Evolutionary conservation across 331 rosid species (phyloP).

Genomic region (Acacia concinna): DNA sequence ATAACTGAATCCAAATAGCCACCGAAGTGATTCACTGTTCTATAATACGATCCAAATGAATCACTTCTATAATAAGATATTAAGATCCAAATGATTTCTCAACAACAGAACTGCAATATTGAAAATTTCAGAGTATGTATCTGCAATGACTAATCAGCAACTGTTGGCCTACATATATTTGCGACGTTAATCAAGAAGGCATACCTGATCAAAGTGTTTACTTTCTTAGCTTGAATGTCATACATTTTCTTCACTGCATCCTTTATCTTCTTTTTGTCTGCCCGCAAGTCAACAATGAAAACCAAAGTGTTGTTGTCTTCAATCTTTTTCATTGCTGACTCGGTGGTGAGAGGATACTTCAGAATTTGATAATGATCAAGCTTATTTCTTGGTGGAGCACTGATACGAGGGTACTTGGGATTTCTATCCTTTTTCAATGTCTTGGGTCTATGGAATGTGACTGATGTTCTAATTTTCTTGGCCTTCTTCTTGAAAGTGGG

Average conservation of each 20-base stretch:
- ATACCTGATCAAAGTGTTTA: constrained; percentile 81
- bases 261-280: constrained; percentile 89
- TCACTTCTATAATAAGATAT: too few relatives aligned
- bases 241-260: constrained; percentile 87
- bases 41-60: neutral
- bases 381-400: constrained; percentile 80
- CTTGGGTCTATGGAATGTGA: constrained; percentile 80
- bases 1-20: neutral
- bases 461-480: constrained; percentile 71
- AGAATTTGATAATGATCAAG: constrained; percentile 80
- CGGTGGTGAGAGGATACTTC: constrained; percentile 77
- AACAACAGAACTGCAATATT: neutral
- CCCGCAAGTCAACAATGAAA: constrained; percentile 80
- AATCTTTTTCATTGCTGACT: constrained; percentile 81
- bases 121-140: neutral
- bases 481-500: constrained; percentile 60
- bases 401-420: constrained; percentile 81
- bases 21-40: neutral
- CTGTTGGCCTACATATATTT: neutral
- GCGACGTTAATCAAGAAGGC: constrained; percentile 2
- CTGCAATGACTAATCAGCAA: neutral
- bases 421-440: constrained; percentile 69
- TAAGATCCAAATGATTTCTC: neutral
- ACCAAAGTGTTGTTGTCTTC: constrained; percentile 88
- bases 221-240: constrained; percentile 86